These are phyloP conservation scores for Neofusicoccum parvum DNA, from an alignment of 2,329 filamentous ascomycete species.

Conservation along the genomic window DNA sequence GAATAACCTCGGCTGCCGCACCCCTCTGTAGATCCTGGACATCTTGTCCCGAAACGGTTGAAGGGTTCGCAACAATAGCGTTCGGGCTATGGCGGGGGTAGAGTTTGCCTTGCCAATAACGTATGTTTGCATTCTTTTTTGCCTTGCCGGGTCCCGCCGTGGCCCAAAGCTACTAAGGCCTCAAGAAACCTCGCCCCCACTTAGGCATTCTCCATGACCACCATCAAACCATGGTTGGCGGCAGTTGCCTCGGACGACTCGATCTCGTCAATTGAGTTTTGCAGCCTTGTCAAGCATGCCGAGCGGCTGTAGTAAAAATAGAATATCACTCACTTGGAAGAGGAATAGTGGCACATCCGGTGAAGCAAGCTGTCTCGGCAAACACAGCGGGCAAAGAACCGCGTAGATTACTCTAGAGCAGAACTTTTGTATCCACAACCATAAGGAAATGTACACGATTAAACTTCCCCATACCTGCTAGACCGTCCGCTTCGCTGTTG, in stretches of 20 bases:
- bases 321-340: not conserved
- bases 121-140: not conserved
- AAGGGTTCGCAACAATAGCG: not conserved
- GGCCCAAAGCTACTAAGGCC: not conserved
- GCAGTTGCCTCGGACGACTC: not conserved
- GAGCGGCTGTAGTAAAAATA: not conserved
- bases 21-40: too few species aligned
- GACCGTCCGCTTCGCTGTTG: not conserved
- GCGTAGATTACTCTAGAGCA: slow-evolving; percentile 10
- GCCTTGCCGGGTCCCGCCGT: not conserved
- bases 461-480: not conserved
- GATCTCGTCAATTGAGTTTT: not conserved
- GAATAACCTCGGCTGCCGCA: too few species aligned
- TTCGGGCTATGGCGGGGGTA: not conserved
- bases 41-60: not conserved
- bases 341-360: not conserved
- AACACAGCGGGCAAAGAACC: not conserved
- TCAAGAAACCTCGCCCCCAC: not conserved
- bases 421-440: not conserved
- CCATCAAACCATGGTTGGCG: not conserved
- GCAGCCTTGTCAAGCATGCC: too few species aligned
- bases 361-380: too few species aligned
- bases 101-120: not conserved
- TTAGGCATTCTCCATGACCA: not conserved
- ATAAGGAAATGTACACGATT: slow-evolving; percentile 11